phyloP scores from a whole-genome alignment of 495 filamentous ascomycete species.

The Tuber melanosporum region DNA sequence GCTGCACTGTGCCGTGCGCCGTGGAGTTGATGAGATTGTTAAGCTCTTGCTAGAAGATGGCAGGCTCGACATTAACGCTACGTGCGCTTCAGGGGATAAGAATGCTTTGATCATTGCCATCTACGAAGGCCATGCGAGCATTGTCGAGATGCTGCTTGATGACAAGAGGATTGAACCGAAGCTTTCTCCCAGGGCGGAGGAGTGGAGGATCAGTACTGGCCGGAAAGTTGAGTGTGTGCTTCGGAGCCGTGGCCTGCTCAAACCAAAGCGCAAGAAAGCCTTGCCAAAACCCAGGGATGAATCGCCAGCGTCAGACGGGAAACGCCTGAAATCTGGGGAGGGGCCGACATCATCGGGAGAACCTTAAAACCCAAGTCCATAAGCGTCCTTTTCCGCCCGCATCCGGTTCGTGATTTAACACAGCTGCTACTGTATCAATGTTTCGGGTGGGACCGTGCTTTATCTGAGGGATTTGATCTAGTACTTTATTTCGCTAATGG shows the following conservation, averaged over 20 bases:
- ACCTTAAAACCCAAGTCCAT: not conserved
- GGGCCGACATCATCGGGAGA: not conserved
- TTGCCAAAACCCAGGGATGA: not conserved
- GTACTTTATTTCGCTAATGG: not conserved
- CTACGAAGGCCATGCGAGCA: not conserved
- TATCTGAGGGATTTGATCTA: not conserved
- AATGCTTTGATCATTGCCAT: not conserved
- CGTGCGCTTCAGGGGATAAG: not conserved
- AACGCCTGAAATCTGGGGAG: not conserved
- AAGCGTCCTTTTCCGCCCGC: not conserved
- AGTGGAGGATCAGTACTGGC: not conserved
- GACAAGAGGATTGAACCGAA: not conserved
- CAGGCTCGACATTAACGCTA: not conserved
- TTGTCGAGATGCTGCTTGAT: not conserved
- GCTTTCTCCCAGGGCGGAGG: not conserved
- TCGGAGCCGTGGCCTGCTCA: not conserved
- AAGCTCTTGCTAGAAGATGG: constrained; percentile 14
- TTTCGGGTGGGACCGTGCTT: not conserved
- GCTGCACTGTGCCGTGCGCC: constrained; percentile 13
- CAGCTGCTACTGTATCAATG: not conserved
- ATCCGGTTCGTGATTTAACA: not conserved
- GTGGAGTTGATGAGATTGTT: constrained; percentile 8
- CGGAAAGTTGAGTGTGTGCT: not conserved
- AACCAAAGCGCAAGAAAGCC: not conserved
- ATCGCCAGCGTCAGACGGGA: not conserved